phyloP scores from a whole-genome alignment of 2,329 filamentous ascomycete genomes.

The Calcarisporium arbuscula region DNA sequence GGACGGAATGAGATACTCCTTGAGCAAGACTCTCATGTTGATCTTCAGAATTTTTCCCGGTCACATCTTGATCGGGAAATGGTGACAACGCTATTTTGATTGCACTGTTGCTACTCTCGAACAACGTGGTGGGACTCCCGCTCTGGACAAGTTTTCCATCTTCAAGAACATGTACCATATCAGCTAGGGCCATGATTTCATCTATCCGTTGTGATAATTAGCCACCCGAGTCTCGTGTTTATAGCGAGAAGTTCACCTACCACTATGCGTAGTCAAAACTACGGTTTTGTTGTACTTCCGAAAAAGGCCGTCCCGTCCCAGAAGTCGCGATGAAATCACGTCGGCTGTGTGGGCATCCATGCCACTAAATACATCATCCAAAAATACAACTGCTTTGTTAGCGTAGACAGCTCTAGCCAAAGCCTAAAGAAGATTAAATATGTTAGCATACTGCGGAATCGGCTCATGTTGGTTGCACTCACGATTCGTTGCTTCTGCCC shows the following conservation, averaged over 20 bases:
- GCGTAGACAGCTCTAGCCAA: constrained; percentile 37
- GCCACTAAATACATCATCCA: constrained; percentile 8
- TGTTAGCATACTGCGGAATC: not conserved
- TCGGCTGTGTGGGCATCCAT: constrained; percentile 1
- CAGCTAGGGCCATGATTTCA: not conserved
- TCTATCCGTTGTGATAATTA: not conserved
- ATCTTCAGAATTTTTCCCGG: not conserved
- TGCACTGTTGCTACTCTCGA: not conserved
- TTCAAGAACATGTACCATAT: not conserved
- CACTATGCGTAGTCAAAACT: not conserved
- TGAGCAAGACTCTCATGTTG: not conserved
- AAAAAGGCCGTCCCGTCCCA: constrained; percentile 2
- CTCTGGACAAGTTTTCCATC: constrained; percentile 1
- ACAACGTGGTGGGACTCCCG: constrained; percentile 2
- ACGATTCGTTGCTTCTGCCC: constrained; percentile 30
- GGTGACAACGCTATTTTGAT: not conserved
- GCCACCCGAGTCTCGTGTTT: not conserved
- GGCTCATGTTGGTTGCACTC: constrained; percentile 7
- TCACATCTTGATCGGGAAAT: not conserved
- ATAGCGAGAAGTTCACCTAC: not conserved
- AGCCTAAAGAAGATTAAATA: constrained; percentile 11
- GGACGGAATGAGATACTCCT: not conserved
- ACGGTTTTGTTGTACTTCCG: not conserved
- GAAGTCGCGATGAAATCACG: not conserved
- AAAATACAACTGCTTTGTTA: constrained; percentile 21